These are phyloP conservation scores for Arthrobotrys sphaeroides DNA, from an alignment of 2,329 filamentous ascomycete species.

Conservation along the genomic window DNA sequence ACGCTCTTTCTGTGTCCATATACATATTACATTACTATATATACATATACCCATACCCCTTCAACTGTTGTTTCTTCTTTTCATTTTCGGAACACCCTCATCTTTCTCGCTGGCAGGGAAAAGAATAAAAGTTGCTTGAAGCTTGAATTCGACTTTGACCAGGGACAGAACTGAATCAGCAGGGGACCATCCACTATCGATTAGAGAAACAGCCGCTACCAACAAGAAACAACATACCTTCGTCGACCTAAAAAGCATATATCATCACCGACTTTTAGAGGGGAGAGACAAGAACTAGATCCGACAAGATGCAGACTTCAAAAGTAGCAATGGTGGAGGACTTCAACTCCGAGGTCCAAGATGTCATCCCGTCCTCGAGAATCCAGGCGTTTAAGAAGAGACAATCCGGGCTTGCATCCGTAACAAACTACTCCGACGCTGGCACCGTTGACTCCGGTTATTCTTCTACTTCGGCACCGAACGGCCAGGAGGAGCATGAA, in stretches of 20 bases:
- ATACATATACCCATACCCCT: constrained; percentile 43
- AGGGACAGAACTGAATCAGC: constrained; percentile 40
- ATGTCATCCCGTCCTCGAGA: constrained; percentile 55
- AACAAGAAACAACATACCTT: constrained; percentile 13
- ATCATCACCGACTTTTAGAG: background rate
- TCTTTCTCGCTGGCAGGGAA: constrained; percentile 54
- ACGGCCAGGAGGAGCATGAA: constrained; percentile 43
- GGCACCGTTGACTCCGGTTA: constrained; percentile 57
- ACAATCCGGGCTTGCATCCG: constrained; percentile 55
- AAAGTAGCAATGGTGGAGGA: constrained; percentile 56
- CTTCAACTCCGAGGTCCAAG: constrained; percentile 57
- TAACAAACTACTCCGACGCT: constrained; percentile 55
- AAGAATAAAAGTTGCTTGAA: constrained; percentile 48
- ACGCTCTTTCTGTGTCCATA: constrained; percentile 53
- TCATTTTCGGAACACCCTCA: constrained; percentile 22
- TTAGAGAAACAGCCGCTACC: constrained; percentile 23
- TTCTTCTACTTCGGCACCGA: constrained; percentile 56
- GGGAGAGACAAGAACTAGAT: constrained; percentile 11
- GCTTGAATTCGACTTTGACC: constrained; percentile 48
- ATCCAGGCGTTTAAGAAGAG: constrained; percentile 54
- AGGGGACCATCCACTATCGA: constrained; percentile 49
- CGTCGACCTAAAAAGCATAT: constrained; percentile 18
- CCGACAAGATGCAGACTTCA: constrained; percentile 33
- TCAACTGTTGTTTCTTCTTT: constrained; percentile 28
- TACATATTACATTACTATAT: constrained; percentile 41